A percentile compares a stretch with the other conserved stretches of the same genome.
Conservation (phyloP, 139 green algal genomes). For the Chlamydomonas applanata region DNA sequence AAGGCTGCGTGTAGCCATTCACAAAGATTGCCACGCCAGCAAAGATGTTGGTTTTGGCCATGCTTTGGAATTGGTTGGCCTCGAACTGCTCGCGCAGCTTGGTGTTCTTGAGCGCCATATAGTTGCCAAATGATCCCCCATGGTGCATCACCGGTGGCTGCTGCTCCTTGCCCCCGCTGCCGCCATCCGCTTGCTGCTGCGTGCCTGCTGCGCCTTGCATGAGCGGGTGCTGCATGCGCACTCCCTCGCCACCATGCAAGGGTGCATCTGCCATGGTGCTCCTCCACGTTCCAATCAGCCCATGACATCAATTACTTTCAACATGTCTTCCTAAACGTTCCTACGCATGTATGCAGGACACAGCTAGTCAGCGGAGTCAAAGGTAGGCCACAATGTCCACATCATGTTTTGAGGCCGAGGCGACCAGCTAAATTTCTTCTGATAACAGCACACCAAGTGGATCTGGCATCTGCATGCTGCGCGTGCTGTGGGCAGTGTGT, state of each 20-base stretch:
- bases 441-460: no score
- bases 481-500: background rate
- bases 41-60: slow-evolving; percentile 63
- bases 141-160: no score
- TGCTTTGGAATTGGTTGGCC: slow-evolving; percentile 14
- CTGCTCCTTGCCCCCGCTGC: no score
- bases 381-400: no score
- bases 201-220: background rate
- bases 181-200: background rate
- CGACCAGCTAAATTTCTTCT: no score
- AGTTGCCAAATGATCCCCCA: slow-evolving; percentile 7
- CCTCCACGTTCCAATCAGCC: no score
- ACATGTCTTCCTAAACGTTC: no score
- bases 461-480: no score
- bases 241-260: background rate
- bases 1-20: slow-evolving; percentile 81
- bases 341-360: no score
- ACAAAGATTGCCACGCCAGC: slow-evolving; percentile 82
- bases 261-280: background rate
- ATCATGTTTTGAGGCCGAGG: no score
- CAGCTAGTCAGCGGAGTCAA: no score
- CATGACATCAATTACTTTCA: no score
- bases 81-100: slow-evolving; percentile 73
- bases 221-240: background rate
- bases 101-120: slow-evolving; percentile 63